A percentile compares a stretch with the other conserved stretches of the same genome.
Conservation (phyloP, 2,329 filamentous ascomycete species). For the Nothophaeocryptopus gaeumannii region DNA sequence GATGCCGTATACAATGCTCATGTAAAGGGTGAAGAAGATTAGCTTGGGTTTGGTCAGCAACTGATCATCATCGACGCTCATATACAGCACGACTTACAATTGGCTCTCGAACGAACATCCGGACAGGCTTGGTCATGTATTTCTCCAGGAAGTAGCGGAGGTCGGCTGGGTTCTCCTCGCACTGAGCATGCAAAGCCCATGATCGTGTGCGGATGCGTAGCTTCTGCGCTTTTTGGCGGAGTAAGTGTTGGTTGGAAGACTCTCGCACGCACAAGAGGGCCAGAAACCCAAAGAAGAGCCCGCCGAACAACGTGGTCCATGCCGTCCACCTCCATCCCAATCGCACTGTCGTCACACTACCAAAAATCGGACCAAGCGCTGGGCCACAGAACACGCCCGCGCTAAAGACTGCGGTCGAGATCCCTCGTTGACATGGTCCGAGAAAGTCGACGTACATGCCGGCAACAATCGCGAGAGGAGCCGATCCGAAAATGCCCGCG, state of each 20-base stretch:
- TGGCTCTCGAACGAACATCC: slow-evolving; percentile 61
- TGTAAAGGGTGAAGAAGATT: slow-evolving; percentile 66
- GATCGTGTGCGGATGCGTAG: slow-evolving; percentile 63
- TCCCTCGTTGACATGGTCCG: slow-evolving; percentile 18
- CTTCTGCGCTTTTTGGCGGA: slow-evolving; percentile 59
- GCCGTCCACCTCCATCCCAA: slow-evolving; percentile 23
- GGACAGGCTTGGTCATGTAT: slow-evolving; percentile 64
- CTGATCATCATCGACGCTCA: too few relatives aligned
- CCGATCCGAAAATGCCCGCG: slow-evolving; percentile 50
- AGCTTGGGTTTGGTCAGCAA: slow-evolving; percentile 46
- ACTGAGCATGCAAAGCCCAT: slow-evolving; percentile 64
- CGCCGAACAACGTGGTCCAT: slow-evolving; percentile 36
- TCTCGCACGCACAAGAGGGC: slow-evolving; percentile 37
- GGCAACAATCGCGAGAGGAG: slow-evolving; percentile 48
- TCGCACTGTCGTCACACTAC: slow-evolving; percentile 6
- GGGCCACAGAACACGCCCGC: slow-evolving; percentile 5
- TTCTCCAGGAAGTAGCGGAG: slow-evolving; percentile 57
- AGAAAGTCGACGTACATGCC: slow-evolving; percentile 47
- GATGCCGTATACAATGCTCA: slow-evolving; percentile 65
- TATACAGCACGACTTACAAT: slow-evolving; percentile 44
- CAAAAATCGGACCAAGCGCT: slow-evolving; percentile 18
- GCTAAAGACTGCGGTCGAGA: slow-evolving; percentile 7
- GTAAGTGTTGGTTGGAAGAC: slow-evolving; percentile 50
- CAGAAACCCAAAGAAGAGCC: slow-evolving; percentile 42
- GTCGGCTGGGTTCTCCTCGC: slow-evolving; percentile 62